Percentiles rank a stretch among this genome's conserved stretches.
Evolutionary conservation across 345 rosid species (phyloP).

Genomic region (Sisymbrium altissimum): DNA sequence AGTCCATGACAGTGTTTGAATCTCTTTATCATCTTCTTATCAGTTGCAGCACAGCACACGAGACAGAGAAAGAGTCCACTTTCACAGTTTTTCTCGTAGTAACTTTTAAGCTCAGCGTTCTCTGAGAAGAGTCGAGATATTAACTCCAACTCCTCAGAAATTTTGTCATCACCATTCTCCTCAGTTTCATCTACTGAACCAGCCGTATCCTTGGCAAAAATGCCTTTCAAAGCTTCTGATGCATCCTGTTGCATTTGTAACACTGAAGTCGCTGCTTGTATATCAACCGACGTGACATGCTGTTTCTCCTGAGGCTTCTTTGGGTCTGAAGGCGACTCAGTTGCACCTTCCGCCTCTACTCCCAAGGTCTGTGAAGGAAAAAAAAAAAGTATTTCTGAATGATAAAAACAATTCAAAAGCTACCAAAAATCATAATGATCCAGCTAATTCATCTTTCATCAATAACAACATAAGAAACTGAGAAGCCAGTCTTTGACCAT

Average conservation of each 20-base stretch:
- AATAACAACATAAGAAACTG: not conserved
- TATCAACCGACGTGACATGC: constrained; percentile 1
- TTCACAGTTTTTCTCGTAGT: constrained; percentile 48
- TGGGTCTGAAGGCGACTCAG: constrained; percentile 11
- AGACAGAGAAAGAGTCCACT: constrained; percentile 54
- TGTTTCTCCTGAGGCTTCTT: constrained; percentile 24
- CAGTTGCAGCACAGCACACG: constrained; percentile 54
- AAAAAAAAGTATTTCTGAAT: not conserved
- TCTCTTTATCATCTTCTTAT: constrained; percentile 45
- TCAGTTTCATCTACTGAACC: constrained; percentile 35
- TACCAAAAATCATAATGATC: constrained; percentile 4
- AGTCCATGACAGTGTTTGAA: constrained; percentile 56
- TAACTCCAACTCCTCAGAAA: constrained; percentile 41
- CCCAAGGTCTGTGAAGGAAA: not conserved
- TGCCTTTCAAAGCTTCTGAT: constrained; percentile 36
- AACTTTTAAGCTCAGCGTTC: constrained; percentile 51
- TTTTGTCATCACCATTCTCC: constrained; percentile 25
- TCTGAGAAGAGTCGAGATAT: constrained; percentile 45
- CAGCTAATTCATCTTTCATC: not conserved
- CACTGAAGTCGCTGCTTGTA: not conserved
- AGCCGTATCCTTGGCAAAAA: constrained; percentile 30
- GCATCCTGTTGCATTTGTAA: constrained; percentile 40
- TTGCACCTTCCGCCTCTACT: not conserved
- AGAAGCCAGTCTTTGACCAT: not conserved
- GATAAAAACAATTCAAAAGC: not conserved